Base-by-base conservation (phyloP, 805 yeast species). In the Brettanomyces custersianus region DNA sequence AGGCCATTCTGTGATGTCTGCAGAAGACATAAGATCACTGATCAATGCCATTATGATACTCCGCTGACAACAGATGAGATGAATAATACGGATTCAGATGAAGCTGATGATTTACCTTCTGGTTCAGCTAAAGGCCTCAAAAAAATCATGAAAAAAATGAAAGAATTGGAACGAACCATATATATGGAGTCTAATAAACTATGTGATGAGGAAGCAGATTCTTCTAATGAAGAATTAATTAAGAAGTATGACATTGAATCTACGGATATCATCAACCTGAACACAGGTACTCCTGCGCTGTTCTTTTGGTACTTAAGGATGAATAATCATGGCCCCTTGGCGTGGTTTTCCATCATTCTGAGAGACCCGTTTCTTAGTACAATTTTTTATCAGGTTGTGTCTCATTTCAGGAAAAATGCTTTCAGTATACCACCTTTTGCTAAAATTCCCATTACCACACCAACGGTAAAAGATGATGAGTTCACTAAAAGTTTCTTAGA, bases 311-410 rank as follows among this genome's bases (percentile, higher is more conserved):
- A 60, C 33, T 55, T 64, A 4, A 52, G 72, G 31, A 52, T 66
- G 21, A 60, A 62, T 40, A 65, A 66, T 43, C 68, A 63, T 51
- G 80, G 79, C 1, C 74, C 80, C 0, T 60, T 72, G 25, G 53
- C 76, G 1, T 67, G 74, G 67, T 43, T 67, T 4, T 54, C 79
- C 0, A 39, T 69, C 20, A 50, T 74, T 36, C 62, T 63, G 37
- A 71, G 63, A 42, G 82, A 75, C 51, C 58, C 55, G 31, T 56
- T 55, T 46, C 29, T 62, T 38, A 46, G 48, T 13, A 17, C 17
- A 15, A 20, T 15, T 6, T 15, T 11, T 15, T 15, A 11, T 27
- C n/a, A 13, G 12, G 31, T 29, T 8, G 18, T 17, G 12, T 17
- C 7, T 15, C 16, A 17, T 8, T 11, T 11, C 13, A 29, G 11